A percentile compares a stretch with the other conserved stretches of the same genome.
These are phyloP conservation scores for Calonectria pauciramosa DNA, from an alignment of 2,329 filamentous ascomycete genomes.

Conservation along the genomic window DNA sequence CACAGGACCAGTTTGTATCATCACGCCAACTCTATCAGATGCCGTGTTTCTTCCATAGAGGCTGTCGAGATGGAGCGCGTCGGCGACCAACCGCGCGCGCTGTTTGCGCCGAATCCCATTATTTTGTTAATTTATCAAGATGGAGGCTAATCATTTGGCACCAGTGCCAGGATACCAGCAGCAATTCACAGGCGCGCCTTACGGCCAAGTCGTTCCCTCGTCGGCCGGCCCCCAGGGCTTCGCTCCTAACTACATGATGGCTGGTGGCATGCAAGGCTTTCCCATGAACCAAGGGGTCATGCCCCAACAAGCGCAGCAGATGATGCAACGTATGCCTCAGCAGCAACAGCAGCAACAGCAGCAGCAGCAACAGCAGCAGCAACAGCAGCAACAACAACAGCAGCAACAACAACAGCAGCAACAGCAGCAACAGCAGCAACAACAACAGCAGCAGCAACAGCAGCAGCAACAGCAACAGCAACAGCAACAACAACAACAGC, in stretches of 20 bases:
- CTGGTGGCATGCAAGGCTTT: constrained; percentile 66
- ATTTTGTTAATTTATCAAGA: not conserved
- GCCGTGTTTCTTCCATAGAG: not conserved
- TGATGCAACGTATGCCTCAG: constrained; percentile 45
- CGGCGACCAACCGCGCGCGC: constrained; percentile 23
- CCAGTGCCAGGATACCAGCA: constrained; percentile 71
- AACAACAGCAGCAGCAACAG: constrained; percentile 52
- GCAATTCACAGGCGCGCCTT: constrained; percentile 70
- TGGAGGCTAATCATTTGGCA: constrained; percentile 32
- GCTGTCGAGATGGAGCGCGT: constrained; percentile 27
- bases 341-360: constrained; percentile 52
- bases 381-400: constrained; percentile 52
- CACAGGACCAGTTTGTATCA: not conserved
- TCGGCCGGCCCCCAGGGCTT: constrained; percentile 68
- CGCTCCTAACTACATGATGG: constrained; percentile 64
- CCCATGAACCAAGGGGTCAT: constrained; percentile 68
- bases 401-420: constrained; percentile 55
- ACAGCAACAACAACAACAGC: constrained; percentile 48
- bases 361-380: constrained; percentile 43
- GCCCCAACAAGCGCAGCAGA: constrained; percentile 56
- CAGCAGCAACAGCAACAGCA: constrained; percentile 49
- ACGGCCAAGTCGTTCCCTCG: constrained; percentile 66
- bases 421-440: constrained; percentile 43
- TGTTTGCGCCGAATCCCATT: constrained; percentile 32
- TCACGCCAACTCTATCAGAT: not conserved